Evolutionary conservation across 768 basidiomycete species (phyloP), one percentile per base, ranked within the genome.

Genomic region (Tubosaeta sp.): DNA sequence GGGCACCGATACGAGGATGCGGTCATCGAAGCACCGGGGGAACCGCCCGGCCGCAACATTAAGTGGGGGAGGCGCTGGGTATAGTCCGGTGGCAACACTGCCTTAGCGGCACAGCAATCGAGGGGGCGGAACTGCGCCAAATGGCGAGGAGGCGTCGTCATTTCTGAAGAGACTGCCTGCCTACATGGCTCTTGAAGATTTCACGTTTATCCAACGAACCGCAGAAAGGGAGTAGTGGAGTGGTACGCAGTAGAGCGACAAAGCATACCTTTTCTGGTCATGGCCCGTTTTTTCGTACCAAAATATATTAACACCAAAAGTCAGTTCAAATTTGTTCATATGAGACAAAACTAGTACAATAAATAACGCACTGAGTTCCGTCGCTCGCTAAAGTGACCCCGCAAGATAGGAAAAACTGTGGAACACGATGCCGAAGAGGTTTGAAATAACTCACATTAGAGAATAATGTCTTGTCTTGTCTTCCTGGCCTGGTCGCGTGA

Each of bases 261-360:
- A 64, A 53, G 16, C 53, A n/a, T n/a, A 55, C 65, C 54, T 55
- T 64, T 61, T 63, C 29, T 5, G 56, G 65, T 56, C 43, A 43
- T 42, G 0, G 14, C 12, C 51, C n/a, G n/a, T 43, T 19, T 41
- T 55, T 59, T 55, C 7, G 55, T 47, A 26, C 38, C 22, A 37
- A 42, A 43, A 33, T 46, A 34, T 33, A 42, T 35, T 43, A 46
- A 34, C 43, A 17, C 41, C 34, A 17, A 32, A 45, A 26, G 22
- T 29, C 35, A 54, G 25, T 47, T 53, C 38, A 22, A n/a, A 53
- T 48, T 47, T 47, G 56, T 62, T 54, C 51, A 58, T 41, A 37
- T 38, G 49, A 37, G 17, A 17, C 25, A 38, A 43, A 19, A 25
- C 43, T 25, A 38, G 41, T 43, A 32, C 22, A 14, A 34, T 2